Evolutionary conservation across 2,329 filamentous ascomycete species (phyloP), one percentile per base, ranked within the genome.

Genomic region (Coniochaeta prunicola): DNA sequence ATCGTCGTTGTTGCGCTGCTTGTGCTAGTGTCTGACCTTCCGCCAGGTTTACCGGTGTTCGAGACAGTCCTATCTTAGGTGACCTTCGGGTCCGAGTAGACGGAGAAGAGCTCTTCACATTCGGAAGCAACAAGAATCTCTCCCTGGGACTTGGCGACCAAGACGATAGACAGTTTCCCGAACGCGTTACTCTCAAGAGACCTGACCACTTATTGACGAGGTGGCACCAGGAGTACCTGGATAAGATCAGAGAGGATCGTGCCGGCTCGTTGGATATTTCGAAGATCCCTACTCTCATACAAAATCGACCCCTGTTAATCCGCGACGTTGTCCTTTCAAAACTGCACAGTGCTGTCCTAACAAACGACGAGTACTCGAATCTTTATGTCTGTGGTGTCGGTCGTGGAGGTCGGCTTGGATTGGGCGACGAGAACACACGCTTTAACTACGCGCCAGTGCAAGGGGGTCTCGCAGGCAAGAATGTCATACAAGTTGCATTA

Each of bases 41-140:
- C 24, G 40, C n/a, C 40, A 45, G 40, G 40, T 45, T 45, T 21
- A 24, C n/a, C 40, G 19, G 19, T 45, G 19, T 26, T 3, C 13
- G 56, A 36, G 55, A 58, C 33, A 53, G 57, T 30, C 56, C 66
- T 17, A 58, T 57, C 28, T 61, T 64, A 28, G 62, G 58, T 28
- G 62, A 57, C 7, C 59, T 67, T 21, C 67, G 68, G 26, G 59
- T 56, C 3, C 59, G 61, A 0, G 59, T 62, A 2, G 63, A 67
- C 30, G 93, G 91, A 9, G 91, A 96, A 67, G 94, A 99, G 69
- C 77, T 97, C 0, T 97, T 91, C 67, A 88, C 91, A 1, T 97
- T 97, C 73, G 94, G 94, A 56, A 97, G 92, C 73, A 99, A 97
- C 74, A 96, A 94, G 69, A 99, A 99, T 65, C 75, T 96, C 10